Conservation (phyloP, 106 monocot genomes). For the Agapanthus africanus region DNA sequence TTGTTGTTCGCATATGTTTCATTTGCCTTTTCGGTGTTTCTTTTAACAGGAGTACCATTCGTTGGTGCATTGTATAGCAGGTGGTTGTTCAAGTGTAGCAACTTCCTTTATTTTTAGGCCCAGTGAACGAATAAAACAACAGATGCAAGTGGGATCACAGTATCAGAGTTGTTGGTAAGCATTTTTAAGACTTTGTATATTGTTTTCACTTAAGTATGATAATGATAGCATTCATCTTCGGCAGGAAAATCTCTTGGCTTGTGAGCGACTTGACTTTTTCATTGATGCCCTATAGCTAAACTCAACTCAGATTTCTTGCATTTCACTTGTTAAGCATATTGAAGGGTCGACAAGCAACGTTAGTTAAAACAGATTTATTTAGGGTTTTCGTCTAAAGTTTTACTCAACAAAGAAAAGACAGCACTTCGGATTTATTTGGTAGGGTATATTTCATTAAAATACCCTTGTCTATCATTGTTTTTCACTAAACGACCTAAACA, state of each 20-base stretch:
- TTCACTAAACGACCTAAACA: too few species aligned
- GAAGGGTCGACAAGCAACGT: neutral
- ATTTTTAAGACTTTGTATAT: neutral
- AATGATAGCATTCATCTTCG: neutral
- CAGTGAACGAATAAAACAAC: constrained; percentile 94
- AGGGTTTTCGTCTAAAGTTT: neutral
- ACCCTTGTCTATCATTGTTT: too few species aligned
- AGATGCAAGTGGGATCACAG: constrained; percentile 92
- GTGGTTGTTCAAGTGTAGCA: constrained; percentile 94
- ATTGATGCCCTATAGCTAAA: neutral
- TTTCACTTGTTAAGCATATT: neutral
- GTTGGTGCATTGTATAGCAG: constrained; percentile 79
- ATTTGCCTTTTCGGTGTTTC: neutral
- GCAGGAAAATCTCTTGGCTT: neutral
- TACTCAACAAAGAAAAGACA: neutral
- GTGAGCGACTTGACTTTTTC: neutral
- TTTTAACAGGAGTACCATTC: constrained; percentile 72
- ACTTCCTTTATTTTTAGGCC: constrained; percentile 95
- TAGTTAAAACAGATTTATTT: neutral
- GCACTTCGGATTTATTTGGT: too few species aligned
- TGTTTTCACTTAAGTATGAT: neutral
- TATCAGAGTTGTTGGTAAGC: constrained; percentile 86
- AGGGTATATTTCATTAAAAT: too few species aligned
- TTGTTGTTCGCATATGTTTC: neutral
- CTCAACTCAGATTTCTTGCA: neutral